Base-by-base conservation (phyloP, 305 asterid genomes). In the Ilex paraguariensis region DNA sequence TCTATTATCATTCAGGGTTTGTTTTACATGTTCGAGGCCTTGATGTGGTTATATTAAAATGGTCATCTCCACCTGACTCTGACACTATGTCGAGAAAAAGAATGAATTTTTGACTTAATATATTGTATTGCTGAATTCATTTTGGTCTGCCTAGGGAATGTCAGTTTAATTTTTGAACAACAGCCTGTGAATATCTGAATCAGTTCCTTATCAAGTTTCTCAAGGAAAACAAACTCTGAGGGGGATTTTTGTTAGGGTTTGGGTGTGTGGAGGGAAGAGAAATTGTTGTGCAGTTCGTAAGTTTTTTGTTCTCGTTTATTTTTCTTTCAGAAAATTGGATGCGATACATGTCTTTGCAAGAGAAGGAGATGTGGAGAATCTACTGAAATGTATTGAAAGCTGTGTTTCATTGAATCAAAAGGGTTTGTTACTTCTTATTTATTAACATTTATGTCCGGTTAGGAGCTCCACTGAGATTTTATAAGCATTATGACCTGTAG, bases 291-390 rank as follows among this genome's bases (percentile, higher is more conserved):
- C 13, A 46, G 3, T 10, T 17, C n/a, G 16, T 56, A 11, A 1
- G 60, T 5, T 32, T 56, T 28, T 28, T 16, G 53, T 45, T 21
- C 28, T 21, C 28, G 28, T 21, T 21, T 21, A 1, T 44, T 54
- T 61, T 65, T 59, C 59, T 61, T 75, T 69, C 81, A 84, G 96
- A 73, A 73, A 84, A 76, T 52, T 88, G 84, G 96, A 86, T 66
- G 96, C 79, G 62, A 81, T 88, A 57, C 96, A 88, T 79, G 77
- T 76, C 60, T 88, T 79, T 77, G 95, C 95, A 62, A 82, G 85
- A 69, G 96, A 81, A 84, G 95, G 96, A 65, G 95, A 86, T 69
- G 85, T 77, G 52, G 87, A 79, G 57, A 82, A 84, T 77, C 71
- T 88, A 77, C 79, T 81, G 15, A 84, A 81, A 68, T 86, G 95